A percentile compares a stretch with the other conserved stretches of the same genome.
These are phyloP conservation scores for Venturia carpophila DNA, from an alignment of 2,329 filamentous ascomycete genomes.

Conservation along the genomic window DNA sequence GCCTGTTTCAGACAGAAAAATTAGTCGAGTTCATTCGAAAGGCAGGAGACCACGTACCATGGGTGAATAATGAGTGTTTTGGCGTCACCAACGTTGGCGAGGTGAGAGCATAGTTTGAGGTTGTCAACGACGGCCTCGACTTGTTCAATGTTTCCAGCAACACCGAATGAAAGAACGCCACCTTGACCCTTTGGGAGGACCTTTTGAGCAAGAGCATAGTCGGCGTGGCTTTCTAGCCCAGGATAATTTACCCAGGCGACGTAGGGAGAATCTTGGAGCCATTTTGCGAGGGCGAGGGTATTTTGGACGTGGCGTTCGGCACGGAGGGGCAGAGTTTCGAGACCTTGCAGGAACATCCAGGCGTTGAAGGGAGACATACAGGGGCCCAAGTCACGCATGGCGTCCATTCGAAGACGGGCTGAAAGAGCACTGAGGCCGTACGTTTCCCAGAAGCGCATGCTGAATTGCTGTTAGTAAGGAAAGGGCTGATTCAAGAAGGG, in stretches of 20 bases:
- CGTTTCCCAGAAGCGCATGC: slow-evolving; percentile 26
- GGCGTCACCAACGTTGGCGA: slow-evolving; percentile 27
- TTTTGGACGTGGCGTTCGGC: slow-evolving; percentile 25
- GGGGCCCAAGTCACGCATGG: slow-evolving; percentile 25
- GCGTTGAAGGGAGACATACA: slow-evolving; percentile 25
- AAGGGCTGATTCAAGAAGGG: background rate
- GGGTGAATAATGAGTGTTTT: slow-evolving; percentile 28
- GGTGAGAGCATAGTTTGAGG: slow-evolving; percentile 24
- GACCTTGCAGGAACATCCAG: slow-evolving; percentile 24
- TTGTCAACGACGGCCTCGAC: slow-evolving; percentile 25
- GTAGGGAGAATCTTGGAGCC: slow-evolving; percentile 23
- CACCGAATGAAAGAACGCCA: slow-evolving; percentile 25
- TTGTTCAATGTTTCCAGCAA: slow-evolving; percentile 24
- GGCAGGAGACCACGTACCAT: slow-evolving; percentile 18
- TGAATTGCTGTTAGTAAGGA: background rate
- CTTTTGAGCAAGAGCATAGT: slow-evolving; percentile 23
- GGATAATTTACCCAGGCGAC: slow-evolving; percentile 27
- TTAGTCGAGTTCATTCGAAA: too few species aligned
- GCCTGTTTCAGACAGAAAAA: too few species aligned
- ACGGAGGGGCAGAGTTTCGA: slow-evolving; percentile 25
- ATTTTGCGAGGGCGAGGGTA: slow-evolving; percentile 24
- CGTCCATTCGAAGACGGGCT: slow-evolving; percentile 24
- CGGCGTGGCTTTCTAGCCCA: slow-evolving; percentile 23
- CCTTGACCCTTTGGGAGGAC: slow-evolving; percentile 24
- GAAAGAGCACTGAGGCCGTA: slow-evolving; percentile 23